Conservation (phyloP, 208 protist species). For the Acanthamoeba quina region DNA sequence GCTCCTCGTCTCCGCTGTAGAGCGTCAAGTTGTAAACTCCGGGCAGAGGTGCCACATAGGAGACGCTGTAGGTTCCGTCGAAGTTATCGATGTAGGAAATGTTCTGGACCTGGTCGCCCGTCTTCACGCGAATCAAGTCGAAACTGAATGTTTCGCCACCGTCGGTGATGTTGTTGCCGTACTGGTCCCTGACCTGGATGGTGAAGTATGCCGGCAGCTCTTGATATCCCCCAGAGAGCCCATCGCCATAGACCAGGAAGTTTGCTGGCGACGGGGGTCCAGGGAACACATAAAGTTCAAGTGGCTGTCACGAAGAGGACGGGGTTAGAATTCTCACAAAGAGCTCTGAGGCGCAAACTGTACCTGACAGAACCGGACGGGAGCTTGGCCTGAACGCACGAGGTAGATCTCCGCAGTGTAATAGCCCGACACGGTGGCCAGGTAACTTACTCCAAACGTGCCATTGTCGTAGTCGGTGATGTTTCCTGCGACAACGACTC, state of each 20-base stretch:
- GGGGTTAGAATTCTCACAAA: not conserved
- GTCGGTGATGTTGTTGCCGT: constrained; percentile 67
- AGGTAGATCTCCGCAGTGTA: constrained; percentile 27
- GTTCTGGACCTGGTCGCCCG: not conserved
- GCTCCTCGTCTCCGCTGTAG: no score
- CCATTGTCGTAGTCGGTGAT: constrained; percentile 34
- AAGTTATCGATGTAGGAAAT: constrained; percentile 24
- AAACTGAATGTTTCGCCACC: constrained; percentile 17
- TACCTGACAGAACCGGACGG: constrained; percentile 13
- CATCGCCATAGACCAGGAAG: constrained; percentile 54
- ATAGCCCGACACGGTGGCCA: constrained; percentile 7
- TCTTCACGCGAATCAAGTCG: not conserved
- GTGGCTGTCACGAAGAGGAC: not conserved
- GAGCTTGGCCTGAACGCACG: not conserved
- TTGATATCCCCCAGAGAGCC: not conserved
- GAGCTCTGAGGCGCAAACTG: not conserved
- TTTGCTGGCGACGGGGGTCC: not conserved
- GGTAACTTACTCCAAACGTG: constrained; percentile 6
- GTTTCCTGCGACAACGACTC: not conserved
- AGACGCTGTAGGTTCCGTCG: constrained; percentile 67
- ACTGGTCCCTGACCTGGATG: constrained; percentile 51
- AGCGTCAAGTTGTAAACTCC: constrained; percentile 65
- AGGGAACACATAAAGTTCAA: constrained; percentile 20
- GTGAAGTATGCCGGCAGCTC: constrained; percentile 37
- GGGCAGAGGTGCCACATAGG: constrained; percentile 29